phyloP scores from a whole-genome alignment of 768 basidiomycete species.

The Agrocybe praecox region DNA sequence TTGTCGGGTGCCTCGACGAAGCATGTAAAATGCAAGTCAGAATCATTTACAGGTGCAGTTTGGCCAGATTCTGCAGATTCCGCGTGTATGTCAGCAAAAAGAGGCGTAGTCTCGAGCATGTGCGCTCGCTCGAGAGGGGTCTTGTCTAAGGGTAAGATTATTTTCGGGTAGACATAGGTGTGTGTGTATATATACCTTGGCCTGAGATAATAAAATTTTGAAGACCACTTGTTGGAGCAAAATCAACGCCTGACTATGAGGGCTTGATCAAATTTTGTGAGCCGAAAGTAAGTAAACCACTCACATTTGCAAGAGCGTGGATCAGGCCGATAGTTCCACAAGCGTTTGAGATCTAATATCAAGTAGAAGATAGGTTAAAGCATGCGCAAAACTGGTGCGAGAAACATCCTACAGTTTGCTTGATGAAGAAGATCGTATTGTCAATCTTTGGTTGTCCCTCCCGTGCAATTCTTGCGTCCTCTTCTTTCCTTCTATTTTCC shows the following conservation, averaged over 20 bases:
- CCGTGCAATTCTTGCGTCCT: constrained; percentile 57
- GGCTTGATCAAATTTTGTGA: neutral
- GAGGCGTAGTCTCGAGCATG: constrained; percentile 70
- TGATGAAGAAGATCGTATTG: constrained; percentile 80
- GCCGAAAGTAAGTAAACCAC: neutral
- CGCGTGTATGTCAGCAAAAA: constrained; percentile 80
- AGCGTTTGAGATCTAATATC: constrained; percentile 72
- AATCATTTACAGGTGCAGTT: constrained; percentile 60
- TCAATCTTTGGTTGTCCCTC: constrained; percentile 53
- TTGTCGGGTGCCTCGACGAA: constrained; percentile 72
- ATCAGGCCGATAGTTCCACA: constrained; percentile 89
- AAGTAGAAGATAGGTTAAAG: neutral
- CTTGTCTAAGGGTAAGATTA: constrained; percentile 45
- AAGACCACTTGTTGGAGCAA: constrained; percentile 60
- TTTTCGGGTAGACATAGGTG: neutral
- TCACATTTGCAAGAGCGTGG: constrained; percentile 81
- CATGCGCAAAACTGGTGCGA: neutral
- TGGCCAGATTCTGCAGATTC: constrained; percentile 73
- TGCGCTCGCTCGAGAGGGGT: constrained; percentile 75
- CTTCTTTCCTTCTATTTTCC: constrained; percentile 49
- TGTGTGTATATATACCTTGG: constrained; percentile 42
- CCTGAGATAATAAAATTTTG: constrained; percentile 67
- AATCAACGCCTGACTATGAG: constrained; percentile 55
- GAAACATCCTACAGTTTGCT: constrained; percentile 68
- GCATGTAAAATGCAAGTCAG: constrained; percentile 85